Evolutionary conservation across 306 rosid genomes (phyloP).

Genomic region (Parietaria judaica): DNA sequence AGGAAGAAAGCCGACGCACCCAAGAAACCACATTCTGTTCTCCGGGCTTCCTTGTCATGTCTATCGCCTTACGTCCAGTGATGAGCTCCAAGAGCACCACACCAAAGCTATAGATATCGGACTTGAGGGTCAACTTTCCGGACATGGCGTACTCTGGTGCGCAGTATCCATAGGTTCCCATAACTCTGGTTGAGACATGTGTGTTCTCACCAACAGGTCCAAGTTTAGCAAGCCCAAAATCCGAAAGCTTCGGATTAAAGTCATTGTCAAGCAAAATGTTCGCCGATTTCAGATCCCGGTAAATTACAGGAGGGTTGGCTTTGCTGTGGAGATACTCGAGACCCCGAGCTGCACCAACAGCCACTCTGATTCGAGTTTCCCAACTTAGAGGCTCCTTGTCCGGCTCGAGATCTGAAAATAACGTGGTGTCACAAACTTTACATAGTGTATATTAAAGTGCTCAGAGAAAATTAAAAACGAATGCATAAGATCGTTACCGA

Average conservation of each 20-base stretch:
- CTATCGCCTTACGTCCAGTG: conserved; percentile 84
- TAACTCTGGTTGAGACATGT: conserved; percentile 94
- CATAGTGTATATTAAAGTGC: neutral
- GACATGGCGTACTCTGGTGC: conserved; percentile 99
- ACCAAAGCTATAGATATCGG: conserved; percentile 95
- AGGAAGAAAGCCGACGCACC: conserved; percentile 35
- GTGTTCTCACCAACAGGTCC: conserved; percentile 98
- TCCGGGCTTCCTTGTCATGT: conserved; percentile 45
- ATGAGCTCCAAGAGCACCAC: conserved; percentile 93
- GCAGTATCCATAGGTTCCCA: conserved; percentile 96
- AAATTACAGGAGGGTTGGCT: conserved; percentile 92
- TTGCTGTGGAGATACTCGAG: conserved; percentile 88
- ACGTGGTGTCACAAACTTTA: conserved; percentile 5
- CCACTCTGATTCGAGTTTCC: conserved; percentile 75
- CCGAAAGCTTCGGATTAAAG: conserved; percentile 83
- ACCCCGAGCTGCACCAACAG: conserved; percentile 83
- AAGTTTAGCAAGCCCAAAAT: conserved; percentile 92
- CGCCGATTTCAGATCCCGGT: conserved; percentile 90
- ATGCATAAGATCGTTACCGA: conserved; percentile 31
- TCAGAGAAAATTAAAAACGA: too few relatives aligned
- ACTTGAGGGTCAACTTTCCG: conserved; percentile 88
- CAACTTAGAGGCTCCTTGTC: conserved; percentile 62
- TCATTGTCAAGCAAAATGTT: conserved; percentile 76
- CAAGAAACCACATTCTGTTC: conserved; percentile 87
- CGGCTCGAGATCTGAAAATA: conserved; percentile 37